phyloP scores from a whole-genome alignment of 2,329 filamentous ascomycete genomes.

The Fusarium circinatum region DNA sequence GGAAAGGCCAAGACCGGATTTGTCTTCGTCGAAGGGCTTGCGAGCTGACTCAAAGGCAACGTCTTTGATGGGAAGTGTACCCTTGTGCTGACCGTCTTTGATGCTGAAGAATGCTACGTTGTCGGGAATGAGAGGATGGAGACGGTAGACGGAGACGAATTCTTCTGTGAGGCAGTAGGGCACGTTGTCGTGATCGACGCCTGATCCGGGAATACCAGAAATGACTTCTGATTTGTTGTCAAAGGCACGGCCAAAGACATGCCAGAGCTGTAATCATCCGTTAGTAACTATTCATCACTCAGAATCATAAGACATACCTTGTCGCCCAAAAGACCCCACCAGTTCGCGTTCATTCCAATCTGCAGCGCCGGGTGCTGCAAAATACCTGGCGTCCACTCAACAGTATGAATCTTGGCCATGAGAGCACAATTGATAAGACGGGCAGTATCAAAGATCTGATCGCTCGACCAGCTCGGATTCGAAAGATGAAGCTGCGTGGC shows the following conservation, averaged over 20 bases:
- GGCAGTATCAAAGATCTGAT: slow-evolving; percentile 11
- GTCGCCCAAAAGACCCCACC: slow-evolving; percentile 23
- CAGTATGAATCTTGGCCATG: slow-evolving; percentile 26
- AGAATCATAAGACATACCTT: not conserved
- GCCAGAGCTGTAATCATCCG: slow-evolving; percentile 1
- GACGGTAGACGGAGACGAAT: slow-evolving; percentile 25
- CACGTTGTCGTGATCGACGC: slow-evolving; percentile 4
- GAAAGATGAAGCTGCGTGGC: slow-evolving; percentile 23
- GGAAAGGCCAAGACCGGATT: not conserved
- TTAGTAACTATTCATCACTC: too few relatives aligned
- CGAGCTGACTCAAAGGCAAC: slow-evolving; percentile 18
- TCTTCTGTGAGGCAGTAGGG: slow-evolving; percentile 24
- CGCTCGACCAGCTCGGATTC: slow-evolving; percentile 14
- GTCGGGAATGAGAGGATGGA: slow-evolving; percentile 15
- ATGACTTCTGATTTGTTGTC: slow-evolving; percentile 26
- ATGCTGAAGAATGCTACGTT: slow-evolving; percentile 20
- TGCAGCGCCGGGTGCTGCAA: slow-evolving; percentile 13
- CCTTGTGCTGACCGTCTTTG: slow-evolving; percentile 7
- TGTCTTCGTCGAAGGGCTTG: not conserved
- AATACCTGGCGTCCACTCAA: slow-evolving; percentile 31
- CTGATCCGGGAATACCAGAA: slow-evolving; percentile 22
- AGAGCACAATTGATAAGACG: slow-evolving; percentile 23
- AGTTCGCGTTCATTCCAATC: slow-evolving; percentile 26
- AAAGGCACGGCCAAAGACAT: slow-evolving; percentile 9
- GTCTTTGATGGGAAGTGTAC: slow-evolving; percentile 6